A percentile compares a stretch with the other conserved stretches of the same genome.
These are phyloP conservation scores for Xylariaceae sp. DNA, from an alignment of 2,329 filamentous ascomycete genomes.

Conservation along the genomic window DNA sequence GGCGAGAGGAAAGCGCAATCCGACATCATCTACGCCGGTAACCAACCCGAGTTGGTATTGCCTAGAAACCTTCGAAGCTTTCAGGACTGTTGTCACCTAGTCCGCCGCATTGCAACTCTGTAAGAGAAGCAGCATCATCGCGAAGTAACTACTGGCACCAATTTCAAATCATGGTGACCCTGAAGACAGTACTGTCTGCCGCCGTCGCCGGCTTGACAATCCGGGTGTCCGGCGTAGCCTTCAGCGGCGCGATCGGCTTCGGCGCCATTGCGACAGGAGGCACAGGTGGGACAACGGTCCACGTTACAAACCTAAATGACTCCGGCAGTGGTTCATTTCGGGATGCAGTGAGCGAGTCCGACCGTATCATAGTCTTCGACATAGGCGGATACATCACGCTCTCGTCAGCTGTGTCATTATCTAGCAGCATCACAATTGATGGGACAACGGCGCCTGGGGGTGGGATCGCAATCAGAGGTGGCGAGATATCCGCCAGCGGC, in stretches of 20 bases:
- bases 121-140: too few relatives aligned
- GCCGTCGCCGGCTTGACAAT: background rate
- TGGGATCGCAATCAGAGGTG: background rate
- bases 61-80: too few relatives aligned
- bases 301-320: background rate
- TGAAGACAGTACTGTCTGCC: background rate
- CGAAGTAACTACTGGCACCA: too few relatives aligned
- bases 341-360: background rate
- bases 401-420: background rate
- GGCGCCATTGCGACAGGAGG: background rate
- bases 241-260: background rate
- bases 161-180: too few relatives aligned
- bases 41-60: too few relatives aligned
- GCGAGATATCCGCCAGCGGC: background rate
- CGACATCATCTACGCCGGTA: too few relatives aligned
- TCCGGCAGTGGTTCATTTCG: background rate
- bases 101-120: too few relatives aligned
- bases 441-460: background rate
- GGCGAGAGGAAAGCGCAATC: too few relatives aligned
- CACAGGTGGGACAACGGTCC: background rate
- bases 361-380: background rate
- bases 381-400: background rate
- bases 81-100: too few relatives aligned
- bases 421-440: background rate
- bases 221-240: background rate